phyloP scores from a whole-genome alignment of 2,329 filamentous ascomycete species.

The Aspergillus piperis region DNA sequence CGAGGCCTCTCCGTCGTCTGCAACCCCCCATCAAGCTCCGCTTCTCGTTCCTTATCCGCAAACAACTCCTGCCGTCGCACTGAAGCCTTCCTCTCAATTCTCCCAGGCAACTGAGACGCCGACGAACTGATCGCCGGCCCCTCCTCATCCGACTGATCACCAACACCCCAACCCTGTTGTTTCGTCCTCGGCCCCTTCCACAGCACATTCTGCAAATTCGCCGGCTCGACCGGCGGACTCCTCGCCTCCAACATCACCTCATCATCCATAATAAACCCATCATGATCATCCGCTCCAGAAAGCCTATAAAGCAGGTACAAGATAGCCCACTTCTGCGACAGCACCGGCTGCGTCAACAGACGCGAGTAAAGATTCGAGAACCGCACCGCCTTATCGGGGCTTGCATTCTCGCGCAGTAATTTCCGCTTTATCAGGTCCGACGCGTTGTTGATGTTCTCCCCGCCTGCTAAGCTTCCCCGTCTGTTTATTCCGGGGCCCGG shows the following conservation, averaged over 20 bases:
- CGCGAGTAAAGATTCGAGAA: conserved; percentile 91
- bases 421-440: conserved; percentile 89
- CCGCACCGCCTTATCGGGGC: conserved; percentile 71
- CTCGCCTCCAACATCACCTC: conserved; percentile 28
- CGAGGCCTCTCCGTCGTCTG: conserved; percentile 11
- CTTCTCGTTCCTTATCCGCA: conserved; percentile 23
- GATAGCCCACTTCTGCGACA: conserved; percentile 96
- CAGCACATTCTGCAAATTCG: conserved; percentile 41
- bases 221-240: conserved; percentile 44
- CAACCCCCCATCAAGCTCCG: conserved; percentile 22
- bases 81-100: conserved; percentile 30
- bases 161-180: conserved; percentile 25
- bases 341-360: conserved; percentile 83
- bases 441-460: conserved; percentile 74
- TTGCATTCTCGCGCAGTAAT: conserved; percentile 74
- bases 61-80: conserved; percentile 23
- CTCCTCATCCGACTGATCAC: conserved; percentile 36
- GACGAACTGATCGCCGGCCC: conserved; percentile 45
- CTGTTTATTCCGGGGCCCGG: conserved; percentile 23
- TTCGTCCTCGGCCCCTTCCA: conserved; percentile 29
- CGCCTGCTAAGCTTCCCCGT: conserved; percentile 34
- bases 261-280: conserved; percentile 22
- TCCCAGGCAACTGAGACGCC: conserved; percentile 38
- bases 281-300: conserved; percentile 60
- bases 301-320: conserved; percentile 86